Percentiles rank a stretch among this genome's conserved stretches.
Evolutionary conservation across 805 yeast genomes (phyloP).

Genomic region (Monosporozyma solicola): DNA sequence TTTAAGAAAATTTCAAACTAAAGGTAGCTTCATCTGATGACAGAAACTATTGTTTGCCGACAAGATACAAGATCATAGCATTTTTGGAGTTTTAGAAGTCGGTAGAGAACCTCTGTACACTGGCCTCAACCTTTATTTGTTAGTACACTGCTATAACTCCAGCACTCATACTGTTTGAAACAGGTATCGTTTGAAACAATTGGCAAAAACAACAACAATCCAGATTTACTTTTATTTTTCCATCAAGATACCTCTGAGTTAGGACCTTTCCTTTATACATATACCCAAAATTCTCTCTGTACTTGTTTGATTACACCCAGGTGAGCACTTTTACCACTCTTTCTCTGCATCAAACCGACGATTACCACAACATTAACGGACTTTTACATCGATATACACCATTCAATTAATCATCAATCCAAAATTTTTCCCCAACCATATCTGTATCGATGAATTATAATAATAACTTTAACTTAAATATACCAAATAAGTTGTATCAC

Average conservation of each 20-base stretch:
- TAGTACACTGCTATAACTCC: not conserved
- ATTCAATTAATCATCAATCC: not conserved
- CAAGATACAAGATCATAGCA: not conserved
- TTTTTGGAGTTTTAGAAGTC: not conserved
- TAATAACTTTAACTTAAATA: not conserved
- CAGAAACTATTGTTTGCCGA: not conserved
- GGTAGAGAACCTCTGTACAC: not conserved
- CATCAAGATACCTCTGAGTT: not conserved
- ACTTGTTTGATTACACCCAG: not conserved
- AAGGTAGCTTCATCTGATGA: not conserved
- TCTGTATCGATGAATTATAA: not conserved
- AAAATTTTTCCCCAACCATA: not conserved
- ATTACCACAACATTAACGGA: not conserved
- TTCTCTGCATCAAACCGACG: not conserved
- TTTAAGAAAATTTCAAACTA: not conserved
- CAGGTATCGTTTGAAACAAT: not conserved
- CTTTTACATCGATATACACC: not conserved
- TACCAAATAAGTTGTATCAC: not conserved
- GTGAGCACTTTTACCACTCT: not conserved
- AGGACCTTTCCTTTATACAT: not conserved
- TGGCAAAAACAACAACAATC: not conserved
- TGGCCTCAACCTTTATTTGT: not conserved
- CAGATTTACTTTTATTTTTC: not conserved
- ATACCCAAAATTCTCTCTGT: too few species aligned
- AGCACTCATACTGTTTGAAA: not conserved